These are phyloP conservation scores for Alopecurus myosuroides DNA, from an alignment of 176 grass and related monocot species.

Conservation along the genomic window DNA sequence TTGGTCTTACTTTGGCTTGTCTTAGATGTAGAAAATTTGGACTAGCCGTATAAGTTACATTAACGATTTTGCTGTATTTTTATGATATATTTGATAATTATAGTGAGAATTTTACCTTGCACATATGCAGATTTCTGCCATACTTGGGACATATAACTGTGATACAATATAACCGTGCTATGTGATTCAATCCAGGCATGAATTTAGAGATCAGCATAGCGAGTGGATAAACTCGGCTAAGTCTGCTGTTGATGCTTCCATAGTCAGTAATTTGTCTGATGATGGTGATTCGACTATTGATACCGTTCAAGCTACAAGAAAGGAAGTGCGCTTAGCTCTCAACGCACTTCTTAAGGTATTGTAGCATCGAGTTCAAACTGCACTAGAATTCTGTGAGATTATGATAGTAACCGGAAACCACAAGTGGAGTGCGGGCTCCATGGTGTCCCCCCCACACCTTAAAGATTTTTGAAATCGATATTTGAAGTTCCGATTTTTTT, in stretches of 20 bases:
- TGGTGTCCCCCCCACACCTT: too few species aligned
- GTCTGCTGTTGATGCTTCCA: slow-evolving; percentile 58
- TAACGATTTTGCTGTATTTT: not conserved
- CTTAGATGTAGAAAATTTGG: not conserved
- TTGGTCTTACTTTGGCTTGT: not conserved
- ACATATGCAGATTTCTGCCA: not conserved
- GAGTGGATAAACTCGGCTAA: slow-evolving; percentile 81
- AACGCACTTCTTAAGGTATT: slow-evolving; percentile 80
- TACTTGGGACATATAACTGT: not conserved
- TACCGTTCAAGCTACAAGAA: slow-evolving; percentile 52
- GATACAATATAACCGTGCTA: slow-evolving; percentile 12
- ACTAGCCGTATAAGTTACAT: not conserved
- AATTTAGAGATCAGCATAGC: slow-evolving; percentile 87
- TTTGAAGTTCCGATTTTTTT: too few species aligned
- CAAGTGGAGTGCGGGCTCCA: too few species aligned
- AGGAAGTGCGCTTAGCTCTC: slow-evolving; percentile 60
- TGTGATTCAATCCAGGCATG: slow-evolving; percentile 48
- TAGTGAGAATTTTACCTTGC: not conserved
- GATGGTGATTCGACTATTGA: slow-evolving; percentile 38
- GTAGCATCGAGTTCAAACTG: not conserved
- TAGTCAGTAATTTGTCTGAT: slow-evolving; percentile 46
- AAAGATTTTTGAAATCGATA: too few species aligned
- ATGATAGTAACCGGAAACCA: not conserved
- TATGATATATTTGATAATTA: slow-evolving; percentile 12
- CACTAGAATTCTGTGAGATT: not conserved